phyloP scores from a whole-genome alignment of 1,139 yeast genomes.

The Insectozyma bohioensis region DNA sequence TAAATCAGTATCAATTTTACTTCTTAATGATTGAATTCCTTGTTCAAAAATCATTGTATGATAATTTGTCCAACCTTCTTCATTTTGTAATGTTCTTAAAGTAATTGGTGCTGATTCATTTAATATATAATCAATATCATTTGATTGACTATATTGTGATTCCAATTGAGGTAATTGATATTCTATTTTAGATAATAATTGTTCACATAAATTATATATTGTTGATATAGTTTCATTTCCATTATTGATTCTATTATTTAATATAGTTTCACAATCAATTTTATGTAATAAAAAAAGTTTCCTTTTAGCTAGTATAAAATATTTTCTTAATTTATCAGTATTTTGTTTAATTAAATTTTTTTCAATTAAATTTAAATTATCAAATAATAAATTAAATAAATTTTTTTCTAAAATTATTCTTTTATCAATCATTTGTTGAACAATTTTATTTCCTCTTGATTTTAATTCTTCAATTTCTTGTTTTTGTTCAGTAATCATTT shows the following conservation, averaged over 20 bases:
- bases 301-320: conserved; percentile 58
- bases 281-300: conserved; percentile 49
- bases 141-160: conserved; percentile 43
- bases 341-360: conserved; percentile 39
- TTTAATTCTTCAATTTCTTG: conserved; percentile 73
- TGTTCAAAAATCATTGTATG: conserved; percentile 44
- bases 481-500: conserved; percentile 82
- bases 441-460: conserved; percentile 47
- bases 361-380: conserved; percentile 39
- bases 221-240: conserved; percentile 6
- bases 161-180: conserved; percentile 53
- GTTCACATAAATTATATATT: conserved; percentile 23
- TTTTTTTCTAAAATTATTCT: conserved; percentile 30
- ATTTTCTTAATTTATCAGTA: conserved; percentile 46
- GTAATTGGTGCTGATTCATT: conserved; percentile 43
- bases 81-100: conserved; percentile 44
- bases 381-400: conserved; percentile 39
- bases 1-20: conserved; percentile 52
- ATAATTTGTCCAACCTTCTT: conserved; percentile 53
- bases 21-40: conserved; percentile 41
- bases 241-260: conserved; percentile 12
- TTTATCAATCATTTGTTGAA: conserved; percentile 33
- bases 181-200: conserved; percentile 27
- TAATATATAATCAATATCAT: conserved; percentile 53
- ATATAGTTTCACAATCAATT: conserved; percentile 32